These are phyloP conservation scores for Scleroderma bovista DNA, from an alignment of 768 basidiomycete species.

Conservation along the genomic window DNA sequence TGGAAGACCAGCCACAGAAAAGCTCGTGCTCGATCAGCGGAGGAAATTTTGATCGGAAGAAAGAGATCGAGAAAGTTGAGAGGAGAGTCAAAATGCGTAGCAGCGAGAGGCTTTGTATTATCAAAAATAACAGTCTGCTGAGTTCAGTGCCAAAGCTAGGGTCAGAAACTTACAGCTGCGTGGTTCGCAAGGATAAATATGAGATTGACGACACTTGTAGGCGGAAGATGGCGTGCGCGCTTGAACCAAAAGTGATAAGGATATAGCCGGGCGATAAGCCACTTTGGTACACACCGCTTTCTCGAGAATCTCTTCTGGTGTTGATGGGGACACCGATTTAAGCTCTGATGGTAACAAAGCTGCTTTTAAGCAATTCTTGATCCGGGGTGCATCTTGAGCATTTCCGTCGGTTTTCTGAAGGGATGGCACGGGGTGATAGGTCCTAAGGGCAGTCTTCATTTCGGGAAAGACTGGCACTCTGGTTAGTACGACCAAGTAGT, in stretches of 20 bases:
- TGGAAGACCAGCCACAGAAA: constrained; percentile 84
- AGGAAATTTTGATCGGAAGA: constrained; percentile 67
- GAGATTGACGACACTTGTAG: constrained; percentile 83
- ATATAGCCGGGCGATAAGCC: constrained; percentile 2
- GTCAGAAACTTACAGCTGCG: constrained; percentile 51
- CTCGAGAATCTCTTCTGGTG: constrained; percentile 66
- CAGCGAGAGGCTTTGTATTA: constrained; percentile 46
- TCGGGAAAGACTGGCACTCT: constrained; percentile 71
- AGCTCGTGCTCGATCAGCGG: constrained; percentile 65
- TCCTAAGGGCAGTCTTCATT: constrained; percentile 87
- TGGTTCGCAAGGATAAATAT: constrained; percentile 81
- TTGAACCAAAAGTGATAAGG: constrained; percentile 22
- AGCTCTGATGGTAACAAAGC: constrained; percentile 67
- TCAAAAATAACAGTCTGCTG: constrained; percentile 5
- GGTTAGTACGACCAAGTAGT: constrained; percentile 14
- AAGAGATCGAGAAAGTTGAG: constrained; percentile 83
- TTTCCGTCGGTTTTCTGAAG: constrained; percentile 85
- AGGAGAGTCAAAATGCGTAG: constrained; percentile 67
- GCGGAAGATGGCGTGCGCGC: constrained; percentile 59
- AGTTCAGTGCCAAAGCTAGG: not conserved
- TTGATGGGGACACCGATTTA: constrained; percentile 60
- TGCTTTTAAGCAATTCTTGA: constrained; percentile 87
- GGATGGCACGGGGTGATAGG: constrained; percentile 86
- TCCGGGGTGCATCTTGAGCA: constrained; percentile 85
- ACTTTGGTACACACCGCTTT: constrained; percentile 47